Conservation (phyloP, 805 yeast species). For the Geotrichum ghanense region DNA sequence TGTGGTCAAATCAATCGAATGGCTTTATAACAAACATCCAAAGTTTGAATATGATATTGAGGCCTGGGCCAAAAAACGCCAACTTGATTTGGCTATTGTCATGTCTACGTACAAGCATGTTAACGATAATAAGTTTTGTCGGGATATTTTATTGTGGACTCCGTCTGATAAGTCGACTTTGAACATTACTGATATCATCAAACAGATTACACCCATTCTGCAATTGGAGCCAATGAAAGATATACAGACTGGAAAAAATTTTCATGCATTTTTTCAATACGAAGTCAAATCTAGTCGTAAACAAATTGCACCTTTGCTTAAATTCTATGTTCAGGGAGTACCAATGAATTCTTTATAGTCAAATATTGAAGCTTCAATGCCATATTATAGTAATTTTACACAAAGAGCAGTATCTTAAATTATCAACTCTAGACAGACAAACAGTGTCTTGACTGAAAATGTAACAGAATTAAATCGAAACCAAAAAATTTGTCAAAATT, state of each 20-base stretch:
- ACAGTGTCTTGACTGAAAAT: too few relatives aligned
- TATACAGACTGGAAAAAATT: constrained; percentile 10
- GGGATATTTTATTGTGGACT: constrained; percentile 33
- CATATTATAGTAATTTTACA: too few relatives aligned
- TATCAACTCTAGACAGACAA: too few relatives aligned
- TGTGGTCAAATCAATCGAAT: constrained; percentile 48
- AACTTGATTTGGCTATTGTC: constrained; percentile 32
- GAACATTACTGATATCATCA: constrained; percentile 12
- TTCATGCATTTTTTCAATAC: constrained; percentile 34
- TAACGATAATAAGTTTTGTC: constrained; percentile 27
- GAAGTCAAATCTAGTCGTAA: constrained; percentile 65
- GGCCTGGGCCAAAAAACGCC: constrained; percentile 23
- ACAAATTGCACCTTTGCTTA: constrained; percentile 64
- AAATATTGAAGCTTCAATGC: too few relatives aligned
- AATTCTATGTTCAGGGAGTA: constrained; percentile 6
- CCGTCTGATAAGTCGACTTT: constrained; percentile 13
- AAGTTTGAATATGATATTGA: constrained; percentile 21
- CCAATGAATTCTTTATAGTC: background rate
- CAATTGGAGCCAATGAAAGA: constrained; percentile 16
- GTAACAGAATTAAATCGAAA: too few relatives aligned
- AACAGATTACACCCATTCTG: constrained; percentile 17
- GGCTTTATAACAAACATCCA: constrained; percentile 31
- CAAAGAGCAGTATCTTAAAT: too few relatives aligned
- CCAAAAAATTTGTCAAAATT: too few relatives aligned
- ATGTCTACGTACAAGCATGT: constrained; percentile 37